Evolutionary conservation across 2,329 filamentous ascomycete species (phyloP), one percentile per base, ranked within the genome.

Genomic region (Ramichloridium luteum): DNA sequence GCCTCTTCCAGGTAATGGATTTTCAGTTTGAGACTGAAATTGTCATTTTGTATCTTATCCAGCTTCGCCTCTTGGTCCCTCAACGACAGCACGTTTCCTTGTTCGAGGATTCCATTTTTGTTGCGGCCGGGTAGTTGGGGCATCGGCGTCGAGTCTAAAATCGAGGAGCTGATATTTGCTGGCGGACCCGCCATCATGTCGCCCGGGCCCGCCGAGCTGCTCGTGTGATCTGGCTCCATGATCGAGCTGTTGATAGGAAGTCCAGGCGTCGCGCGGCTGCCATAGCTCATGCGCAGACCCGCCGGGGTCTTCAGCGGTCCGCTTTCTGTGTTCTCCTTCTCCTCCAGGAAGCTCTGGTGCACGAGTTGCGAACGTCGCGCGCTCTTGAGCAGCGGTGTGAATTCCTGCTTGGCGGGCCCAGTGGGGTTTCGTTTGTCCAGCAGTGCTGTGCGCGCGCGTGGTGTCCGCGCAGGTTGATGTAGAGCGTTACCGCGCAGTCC

Each of bases 1-100:
- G 83, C 82, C 46, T 96, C 84, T 55, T 98, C 85, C 34, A 98
- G 69, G 55, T 93, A 98, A 57, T 96, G 85, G 32, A 96, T 93
- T 58, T 93, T 94, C 46, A 96, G 70, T 58, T 96, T 96, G 32
- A 98, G 67, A 14, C 84, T 84, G 53, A 96, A 98, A 53, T 98
- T 98, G 53, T 96, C 90, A 63, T 98, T 98, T 53, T 94, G 85
- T 47, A 98, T 88, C 51, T 82, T 82, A 60, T 94, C 83, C 46
- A 98, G 88, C 44, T 74, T 73, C 46, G 84, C 85, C 58, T 96
- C 90, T 57, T 98, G 90, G 53, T 98, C 90, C 39, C 85, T 77
- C 36, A 98, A 60, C 1, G 90, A 93, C 46, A 94, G 69, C 51
- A 92, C 79, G 47, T 94, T 93, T 13, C 85, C 85, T 46, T 90